Base-by-base conservation (phyloP, 441 rosid species). In the Populus hybrid region DNA sequence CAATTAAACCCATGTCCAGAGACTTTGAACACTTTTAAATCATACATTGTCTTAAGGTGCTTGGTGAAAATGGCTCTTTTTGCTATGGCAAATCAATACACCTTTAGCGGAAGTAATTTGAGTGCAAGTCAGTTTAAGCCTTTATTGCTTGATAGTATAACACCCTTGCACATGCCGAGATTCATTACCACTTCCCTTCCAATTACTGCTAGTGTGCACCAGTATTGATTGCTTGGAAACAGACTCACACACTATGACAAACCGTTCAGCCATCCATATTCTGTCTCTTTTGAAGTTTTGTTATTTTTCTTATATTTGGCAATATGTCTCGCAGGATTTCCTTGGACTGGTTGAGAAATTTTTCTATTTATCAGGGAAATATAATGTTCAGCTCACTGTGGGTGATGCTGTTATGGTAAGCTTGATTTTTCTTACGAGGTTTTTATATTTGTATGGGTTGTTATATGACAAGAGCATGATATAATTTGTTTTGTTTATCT, bases 401-500 rank as follows among this genome's bases (percentile, higher is more conserved):
- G 99, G 99, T 70, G 98, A 94, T 87, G 86, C 88, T 75, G 95
- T 85, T 38, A 96, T 96, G 99, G 99, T 92, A 82, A 78, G 88
- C 74, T 68, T 76, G 73, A 61, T 61, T 78, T 70, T 69, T 14
- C 42, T 21, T 16, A 36, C 50, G n/a, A 1, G 40, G 73, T 3
- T 76, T 74, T 42, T 80, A 40, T 40, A 67, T 61, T 67, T 57
- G 19, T 53, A 65, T 73, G 32, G 23, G 26, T 30, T 30, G 68
- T 65, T 21, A 72, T 78, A n/a, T 34, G 65, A 67, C 61, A 59
- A 10, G 69, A 76, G 75, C 46, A 35, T 64, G 14, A 8, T 26
- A 69, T 7, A n/a, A 12, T 30, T 40, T 63, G 19, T 18, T 19
- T 46, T 71, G 21, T 34, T 1, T 30, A 30, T 24, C 32, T 74